Evolutionary conservation across 2,329 filamentous ascomycete genomes (phyloP), one percentile per base, ranked within the genome.

Genomic region (Exophiala aquamarina): DNA sequence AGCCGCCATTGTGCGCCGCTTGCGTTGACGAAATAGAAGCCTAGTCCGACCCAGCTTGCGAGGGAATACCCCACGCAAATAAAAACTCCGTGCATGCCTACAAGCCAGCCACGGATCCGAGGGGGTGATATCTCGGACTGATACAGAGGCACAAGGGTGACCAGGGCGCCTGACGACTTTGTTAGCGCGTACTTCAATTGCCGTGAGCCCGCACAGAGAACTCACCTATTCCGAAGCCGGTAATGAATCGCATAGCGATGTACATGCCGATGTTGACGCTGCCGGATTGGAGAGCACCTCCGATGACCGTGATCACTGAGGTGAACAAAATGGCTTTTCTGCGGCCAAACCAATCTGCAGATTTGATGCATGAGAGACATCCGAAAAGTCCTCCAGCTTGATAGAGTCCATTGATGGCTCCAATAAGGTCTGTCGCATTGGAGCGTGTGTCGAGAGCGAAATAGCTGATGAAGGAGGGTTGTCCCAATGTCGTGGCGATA

Each of bases 381-480:
- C 65, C 70, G n/a, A 66, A 47, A 35, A 62, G 61, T 15, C 61
- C 66, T 7, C 70, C 70, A 3, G 69, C 70, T 14, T 66, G 67
- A 50, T 68, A 70, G 6, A 73, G 60, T 17, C 70, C 70, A 57
- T 72, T 73, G 35, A 72, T 61, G 15, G 69, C 70, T 13, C 67
- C 70, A 33, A 72, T 68, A 14, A 71, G 61, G 48, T 68, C 66
- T 2, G 68, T 64, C 0, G 70, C 71, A 44, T 68, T 65, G 1
- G 54, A 63, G 43, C 61, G 57, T 4, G 63, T 46, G 3, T 66
- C 66, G 8, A 74, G 61, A 19, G 66, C 54, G 45, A 73, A 66
- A 57, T 68, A 68, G 3, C 55, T 60, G 57, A 70, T 72, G 62
- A 73, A 73, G 21, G 61, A 66, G 3, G 70, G 69, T 47, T 74